Conservation (phyloP, 2,329 filamentous ascomycete species). For the Beauveria caledonica region DNA sequence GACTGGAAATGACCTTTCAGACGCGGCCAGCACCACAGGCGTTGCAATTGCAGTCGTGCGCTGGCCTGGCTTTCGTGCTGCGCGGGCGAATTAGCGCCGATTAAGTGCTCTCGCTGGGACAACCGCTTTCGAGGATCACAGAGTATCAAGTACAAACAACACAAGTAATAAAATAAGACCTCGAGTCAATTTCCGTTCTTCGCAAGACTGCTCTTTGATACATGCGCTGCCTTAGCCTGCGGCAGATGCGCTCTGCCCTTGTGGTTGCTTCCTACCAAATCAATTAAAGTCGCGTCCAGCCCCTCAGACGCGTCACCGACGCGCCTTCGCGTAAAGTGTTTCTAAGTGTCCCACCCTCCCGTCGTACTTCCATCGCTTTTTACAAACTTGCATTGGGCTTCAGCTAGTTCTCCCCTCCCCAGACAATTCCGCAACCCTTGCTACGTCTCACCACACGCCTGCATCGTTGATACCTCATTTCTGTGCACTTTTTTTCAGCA, state of each 20-base stretch:
- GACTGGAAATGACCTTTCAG: neutral
- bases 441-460: neutral
- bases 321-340: slow-evolving; percentile 11
- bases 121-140: too few relatives aligned
- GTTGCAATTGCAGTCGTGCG: neutral
- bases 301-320: slow-evolving; percentile 6
- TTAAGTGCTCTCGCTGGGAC: neutral
- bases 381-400: neutral
- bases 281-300: slow-evolving; percentile 10
- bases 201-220: neutral
- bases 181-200: neutral
- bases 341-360: slow-evolving; percentile 1
- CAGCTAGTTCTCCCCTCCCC: neutral
- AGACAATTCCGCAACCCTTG: neutral
- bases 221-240: neutral
- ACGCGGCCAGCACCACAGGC: neutral
- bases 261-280: neutral
- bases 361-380: neutral
- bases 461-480: neutral
- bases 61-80: neutral
- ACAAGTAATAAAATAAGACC: neutral
- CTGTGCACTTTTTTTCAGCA: neutral
- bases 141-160: neutral
- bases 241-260: neutral
- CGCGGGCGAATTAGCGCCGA: neutral